A percentile compares a stretch with the other conserved stretches of the same genome.
Conservation (phyloP, 129 eudicot species). For the Pseudognaphalium luteoalbum region DNA sequence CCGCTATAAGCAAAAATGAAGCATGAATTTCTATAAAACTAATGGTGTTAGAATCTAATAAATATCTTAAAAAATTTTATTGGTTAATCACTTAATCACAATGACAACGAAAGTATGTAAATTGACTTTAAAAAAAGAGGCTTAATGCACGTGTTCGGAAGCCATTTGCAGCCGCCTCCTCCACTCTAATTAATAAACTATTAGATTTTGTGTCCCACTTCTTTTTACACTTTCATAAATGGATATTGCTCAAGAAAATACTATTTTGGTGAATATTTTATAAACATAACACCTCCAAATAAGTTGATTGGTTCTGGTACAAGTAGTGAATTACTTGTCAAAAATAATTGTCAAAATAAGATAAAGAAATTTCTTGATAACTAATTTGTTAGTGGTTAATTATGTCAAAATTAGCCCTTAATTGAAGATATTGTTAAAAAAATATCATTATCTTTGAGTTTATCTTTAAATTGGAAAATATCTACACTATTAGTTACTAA, state of each 20-base stretch:
- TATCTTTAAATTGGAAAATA: no score
- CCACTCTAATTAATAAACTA: slow-evolving; percentile 26
- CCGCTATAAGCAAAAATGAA: no score
- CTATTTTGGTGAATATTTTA: background rate
- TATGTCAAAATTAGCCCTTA: background rate
- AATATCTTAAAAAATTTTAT: background rate
- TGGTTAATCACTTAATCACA: background rate
- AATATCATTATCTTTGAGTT: no score
- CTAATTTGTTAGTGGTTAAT: background rate
- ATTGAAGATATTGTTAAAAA: background rate
- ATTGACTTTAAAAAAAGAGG: slow-evolving; percentile 14
- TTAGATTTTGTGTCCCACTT: slow-evolving; percentile 37
- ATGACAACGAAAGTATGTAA: background rate
- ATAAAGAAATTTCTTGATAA: background rate
- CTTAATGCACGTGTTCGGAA: slow-evolving; percentile 21
- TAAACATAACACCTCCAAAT: background rate
- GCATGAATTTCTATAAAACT: no score
- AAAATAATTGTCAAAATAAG: background rate
- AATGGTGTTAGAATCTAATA: no score
- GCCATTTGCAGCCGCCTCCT: slow-evolving; percentile 35
- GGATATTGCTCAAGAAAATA: background rate
- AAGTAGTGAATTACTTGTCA: no score
- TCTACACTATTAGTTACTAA: background rate
- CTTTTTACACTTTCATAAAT: background rate
- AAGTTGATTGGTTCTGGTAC: background rate